phyloP scores from a whole-genome alignment of 2,329 filamentous ascomycete genomes.

The Penicillium carneum region DNA sequence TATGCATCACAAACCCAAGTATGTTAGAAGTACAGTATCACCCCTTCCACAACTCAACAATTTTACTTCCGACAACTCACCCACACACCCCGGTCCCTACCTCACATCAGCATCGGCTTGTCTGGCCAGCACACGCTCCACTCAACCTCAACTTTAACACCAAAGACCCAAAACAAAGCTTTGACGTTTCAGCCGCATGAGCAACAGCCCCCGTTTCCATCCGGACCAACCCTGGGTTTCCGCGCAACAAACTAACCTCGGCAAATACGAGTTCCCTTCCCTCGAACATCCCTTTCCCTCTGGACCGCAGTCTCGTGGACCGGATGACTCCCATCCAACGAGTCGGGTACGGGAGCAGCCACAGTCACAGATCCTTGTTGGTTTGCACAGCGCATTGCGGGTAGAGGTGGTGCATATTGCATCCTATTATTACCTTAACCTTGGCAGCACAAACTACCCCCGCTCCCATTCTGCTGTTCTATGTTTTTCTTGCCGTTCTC shows the following conservation, averaged over 20 bases:
- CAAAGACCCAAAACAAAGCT: background rate
- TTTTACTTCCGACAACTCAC: background rate
- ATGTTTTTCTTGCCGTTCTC: background rate
- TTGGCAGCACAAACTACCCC: background rate
- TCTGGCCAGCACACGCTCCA: background rate
- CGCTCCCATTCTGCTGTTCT: background rate
- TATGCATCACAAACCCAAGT: background rate
- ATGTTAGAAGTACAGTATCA: conserved; percentile 7
- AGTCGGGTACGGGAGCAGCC: conserved; percentile 12
- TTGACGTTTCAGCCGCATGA: conserved; percentile 17
- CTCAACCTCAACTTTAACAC: background rate
- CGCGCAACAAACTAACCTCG: conserved; percentile 8
- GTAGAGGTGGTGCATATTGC: background rate
- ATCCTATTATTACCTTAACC: background rate
- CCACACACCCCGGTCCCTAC: conserved; percentile 1
- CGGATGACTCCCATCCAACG: conserved; percentile 13
- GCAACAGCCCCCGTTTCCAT: conserved; percentile 14
- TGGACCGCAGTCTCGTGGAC: conserved; percentile 22
- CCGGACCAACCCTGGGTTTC: conserved; percentile 12
- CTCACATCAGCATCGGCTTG: background rate
- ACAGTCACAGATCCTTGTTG: conserved; percentile 3
- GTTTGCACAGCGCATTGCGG: background rate
- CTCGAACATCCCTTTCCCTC: conserved; percentile 3
- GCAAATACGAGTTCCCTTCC: conserved; percentile 10
- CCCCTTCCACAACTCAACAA: conserved; percentile 1